These are phyloP conservation scores for Chlorella vulgaris DNA, from an alignment of 139 green algal genomes.

Conservation along the genomic window DNA sequence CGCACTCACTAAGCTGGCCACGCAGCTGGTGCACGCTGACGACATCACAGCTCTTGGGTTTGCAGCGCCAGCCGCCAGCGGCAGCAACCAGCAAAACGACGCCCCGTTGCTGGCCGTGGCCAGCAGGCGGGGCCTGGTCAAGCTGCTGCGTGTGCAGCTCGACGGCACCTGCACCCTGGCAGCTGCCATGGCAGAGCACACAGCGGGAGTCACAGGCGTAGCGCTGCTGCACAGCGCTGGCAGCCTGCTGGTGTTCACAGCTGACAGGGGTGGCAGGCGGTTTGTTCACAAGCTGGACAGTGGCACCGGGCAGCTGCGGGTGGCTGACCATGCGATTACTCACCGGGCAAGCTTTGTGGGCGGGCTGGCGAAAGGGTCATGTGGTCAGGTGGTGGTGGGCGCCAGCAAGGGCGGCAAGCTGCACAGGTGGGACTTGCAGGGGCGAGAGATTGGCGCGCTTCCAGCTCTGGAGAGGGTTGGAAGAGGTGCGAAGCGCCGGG, in stretches of 20 bases:
- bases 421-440: neutral
- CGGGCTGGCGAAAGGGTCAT: neutral
- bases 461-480: neutral
- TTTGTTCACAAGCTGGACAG: neutral
- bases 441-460: neutral
- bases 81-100: neutral
- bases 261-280: neutral
- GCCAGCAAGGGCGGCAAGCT: conserved; percentile 1
- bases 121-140: neutral
- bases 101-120: conserved; percentile 5
- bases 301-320: neutral
- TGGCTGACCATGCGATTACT: neutral
- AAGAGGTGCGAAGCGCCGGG: neutral
- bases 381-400: neutral
- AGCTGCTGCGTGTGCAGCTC: neutral
- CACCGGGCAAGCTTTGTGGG: neutral
- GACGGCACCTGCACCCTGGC: neutral
- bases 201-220: neutral
- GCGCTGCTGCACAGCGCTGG: neutral
- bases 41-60: neutral
- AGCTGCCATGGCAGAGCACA: neutral
- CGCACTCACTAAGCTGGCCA: neutral
- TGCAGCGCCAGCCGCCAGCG: neutral
- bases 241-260: neutral
- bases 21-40: neutral